phyloP scores from a whole-genome alignment of 495 filamentous ascomycete species.

The Xylaria scruposa region DNA sequence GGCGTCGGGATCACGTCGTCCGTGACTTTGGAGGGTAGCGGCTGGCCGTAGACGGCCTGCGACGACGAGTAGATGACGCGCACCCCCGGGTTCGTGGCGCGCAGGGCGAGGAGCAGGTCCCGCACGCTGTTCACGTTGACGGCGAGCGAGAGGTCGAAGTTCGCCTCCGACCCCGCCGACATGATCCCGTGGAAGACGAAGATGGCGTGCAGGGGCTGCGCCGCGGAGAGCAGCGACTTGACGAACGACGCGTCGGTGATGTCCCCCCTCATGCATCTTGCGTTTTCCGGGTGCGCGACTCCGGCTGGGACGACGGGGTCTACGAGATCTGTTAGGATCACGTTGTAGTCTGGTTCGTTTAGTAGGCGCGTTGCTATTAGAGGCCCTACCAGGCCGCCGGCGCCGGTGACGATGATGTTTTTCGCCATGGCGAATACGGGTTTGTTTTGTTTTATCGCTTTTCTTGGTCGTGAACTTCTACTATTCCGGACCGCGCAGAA shows the following conservation, averaged over 20 bases:
- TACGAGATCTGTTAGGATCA: slow-evolving; percentile 71
- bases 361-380: slow-evolving; percentile 70
- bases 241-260: slow-evolving; percentile 61
- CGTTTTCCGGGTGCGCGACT: slow-evolving; percentile 59
- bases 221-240: slow-evolving; percentile 51
- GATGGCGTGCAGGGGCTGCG: slow-evolving; percentile 63
- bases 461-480: background rate
- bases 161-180: slow-evolving; percentile 76
- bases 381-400: slow-evolving; percentile 74
- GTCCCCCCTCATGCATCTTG: slow-evolving; percentile 65
- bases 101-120: slow-evolving; percentile 66
- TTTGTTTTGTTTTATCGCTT: background rate
- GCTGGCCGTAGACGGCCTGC: slow-evolving; percentile 51
- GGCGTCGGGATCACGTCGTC: slow-evolving; percentile 67
- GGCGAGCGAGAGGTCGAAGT: slow-evolving; percentile 73
- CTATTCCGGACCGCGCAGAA: background rate
- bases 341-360: slow-evolving; percentile 57
- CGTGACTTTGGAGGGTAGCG: slow-evolving; percentile 42
- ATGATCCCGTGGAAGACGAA: slow-evolving; percentile 89
- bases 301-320: slow-evolving; percentile 61
- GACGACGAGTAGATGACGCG: slow-evolving; percentile 67
- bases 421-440: slow-evolving; percentile 41
- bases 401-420: slow-evolving; percentile 75
- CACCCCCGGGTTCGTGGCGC: slow-evolving; percentile 62
- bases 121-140: slow-evolving; percentile 80